Evolutionary conservation across 2,329 filamentous ascomycete genomes (phyloP).

Genomic region (Alternaria novae-zelandiae): DNA sequence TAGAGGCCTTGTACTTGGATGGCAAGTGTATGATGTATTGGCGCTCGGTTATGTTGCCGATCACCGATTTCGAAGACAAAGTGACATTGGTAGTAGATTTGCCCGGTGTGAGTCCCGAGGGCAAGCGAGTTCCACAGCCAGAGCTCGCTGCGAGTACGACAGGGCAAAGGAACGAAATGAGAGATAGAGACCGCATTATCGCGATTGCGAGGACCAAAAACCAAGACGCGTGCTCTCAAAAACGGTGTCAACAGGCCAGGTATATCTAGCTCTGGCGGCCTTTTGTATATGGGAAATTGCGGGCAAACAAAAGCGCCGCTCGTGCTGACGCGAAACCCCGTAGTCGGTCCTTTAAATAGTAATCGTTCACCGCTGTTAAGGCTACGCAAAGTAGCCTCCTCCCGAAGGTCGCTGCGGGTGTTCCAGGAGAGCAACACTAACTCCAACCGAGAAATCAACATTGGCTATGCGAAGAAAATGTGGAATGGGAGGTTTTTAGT

Average conservation of each 20-base stretch:
- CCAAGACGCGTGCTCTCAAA: not conserved
- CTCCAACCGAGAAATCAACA: no score
- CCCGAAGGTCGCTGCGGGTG: no score
- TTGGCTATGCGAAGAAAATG: no score
- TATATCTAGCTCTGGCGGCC: not conserved
- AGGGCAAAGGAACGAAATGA: not conserved
- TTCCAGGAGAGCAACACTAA: no score
- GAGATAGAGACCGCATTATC: not conserved
- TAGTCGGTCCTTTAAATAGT: not conserved
- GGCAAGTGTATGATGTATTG: conserved; percentile 28
- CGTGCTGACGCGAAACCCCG: not conserved
- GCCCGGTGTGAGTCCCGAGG: conserved; percentile 20
- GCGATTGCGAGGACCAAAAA: not conserved
- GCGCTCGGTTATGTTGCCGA: conserved; percentile 20
- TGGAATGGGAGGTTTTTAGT: no score
- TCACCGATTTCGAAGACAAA: conserved; percentile 19
- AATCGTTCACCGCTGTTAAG: not conserved
- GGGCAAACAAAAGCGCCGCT: not conserved
- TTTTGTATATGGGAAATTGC: not conserved
- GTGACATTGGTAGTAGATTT: conserved; percentile 27
- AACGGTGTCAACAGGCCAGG: not conserved
- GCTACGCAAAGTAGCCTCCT: no score
- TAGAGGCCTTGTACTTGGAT: conserved; percentile 12
- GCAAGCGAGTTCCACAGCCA: conserved; percentile 21
- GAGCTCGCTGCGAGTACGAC: conserved; percentile 9